These are phyloP conservation scores for Mollisia scopiformis DNA, from an alignment of 2,329 filamentous ascomycete genomes.

Conservation along the genomic window DNA sequence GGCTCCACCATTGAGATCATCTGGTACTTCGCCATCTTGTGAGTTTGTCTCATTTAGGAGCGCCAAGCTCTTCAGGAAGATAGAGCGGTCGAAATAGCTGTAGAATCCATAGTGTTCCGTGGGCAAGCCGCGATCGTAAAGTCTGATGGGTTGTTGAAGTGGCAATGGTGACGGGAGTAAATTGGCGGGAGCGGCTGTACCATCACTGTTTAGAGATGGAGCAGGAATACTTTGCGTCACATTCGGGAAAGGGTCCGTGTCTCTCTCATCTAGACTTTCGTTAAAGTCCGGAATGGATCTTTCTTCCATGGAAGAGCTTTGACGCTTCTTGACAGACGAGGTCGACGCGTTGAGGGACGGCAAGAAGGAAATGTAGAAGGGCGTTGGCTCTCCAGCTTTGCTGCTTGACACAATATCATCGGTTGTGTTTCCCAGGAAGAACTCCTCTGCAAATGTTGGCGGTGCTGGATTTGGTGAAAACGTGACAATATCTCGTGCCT, in stretches of 20 bases:
- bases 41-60: slow-evolving; percentile 48
- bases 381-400: slow-evolving; percentile 84
- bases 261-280: slow-evolving; percentile 15
- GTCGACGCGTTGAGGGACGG: slow-evolving; percentile 43
- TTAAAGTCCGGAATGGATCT: neutral
- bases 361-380: slow-evolving; percentile 83
- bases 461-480: slow-evolving; percentile 49
- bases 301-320: neutral
- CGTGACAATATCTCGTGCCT: slow-evolving; percentile 38
- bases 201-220: slow-evolving; percentile 66
- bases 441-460: slow-evolving; percentile 63
- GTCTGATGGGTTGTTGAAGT: slow-evolving; percentile 75
- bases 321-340: slow-evolving; percentile 34
- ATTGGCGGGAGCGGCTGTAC: slow-evolving; percentile 71
- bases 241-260: slow-evolving; percentile 39
- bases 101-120: slow-evolving; percentile 96
- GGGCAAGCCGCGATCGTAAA: slow-evolving; percentile 80
- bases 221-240: slow-evolving; percentile 61
- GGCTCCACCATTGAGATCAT: slow-evolving; percentile 59
- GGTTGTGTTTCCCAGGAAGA: slow-evolving; percentile 84
- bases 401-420: slow-evolving; percentile 67
- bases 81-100: slow-evolving; percentile 84
- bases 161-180: slow-evolving; percentile 76
- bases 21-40: slow-evolving; percentile 43
- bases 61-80: slow-evolving; percentile 71